Evolutionary conservation across 768 basidiomycete genomes (phyloP), one percentile per base, ranked within the genome.

Genomic region (Lactarius akahatsu): DNA sequence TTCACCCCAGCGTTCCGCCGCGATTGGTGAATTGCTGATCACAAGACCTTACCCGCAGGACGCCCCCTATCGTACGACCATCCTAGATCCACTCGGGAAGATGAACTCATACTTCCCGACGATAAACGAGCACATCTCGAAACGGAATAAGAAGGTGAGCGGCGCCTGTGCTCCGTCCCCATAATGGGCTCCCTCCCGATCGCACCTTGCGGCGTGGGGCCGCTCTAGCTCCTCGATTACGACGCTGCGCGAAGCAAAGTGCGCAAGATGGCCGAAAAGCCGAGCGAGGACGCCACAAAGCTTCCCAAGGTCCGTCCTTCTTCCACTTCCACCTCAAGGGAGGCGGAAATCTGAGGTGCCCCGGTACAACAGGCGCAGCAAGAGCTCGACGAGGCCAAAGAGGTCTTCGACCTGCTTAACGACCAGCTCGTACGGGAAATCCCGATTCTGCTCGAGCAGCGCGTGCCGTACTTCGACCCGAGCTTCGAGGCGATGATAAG

Each of bases 401-500:
- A 96, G 76, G 86, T 97, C 60, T 99, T 96, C 75, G 91, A 96
- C 66, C 78, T 93, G 73, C 83, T 99, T 71, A 98, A 99, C 75
- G 87, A 91, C 47, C 94, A 98, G 72, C 86, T 98, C 72, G 90
- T 96, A 71, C 78, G 82, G 32, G 97, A 98, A 72, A 82, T 99
- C 18, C 97, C 97, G 0, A 88, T 96, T 71, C 80, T 99, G 50
- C 85, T 98, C 59, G 96, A 98, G 73, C 86, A 98, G 23, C 92
- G 97, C 45, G 91, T 99, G 30, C 97, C 97, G 0, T 99, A 93
- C 82, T 96, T 98, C 69, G 97, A 98, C 76, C 97, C 97, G 5
- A 95, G 92, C 71, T 98, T 98, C 75, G 97, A 98, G 78, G 93
- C 96, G 56, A 98, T 98, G 96, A 94, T 95, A 70, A 86, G 97